Evolutionary conservation across 768 basidiomycete species (phyloP).

Genomic region (Xerocomus spinulosus): DNA sequence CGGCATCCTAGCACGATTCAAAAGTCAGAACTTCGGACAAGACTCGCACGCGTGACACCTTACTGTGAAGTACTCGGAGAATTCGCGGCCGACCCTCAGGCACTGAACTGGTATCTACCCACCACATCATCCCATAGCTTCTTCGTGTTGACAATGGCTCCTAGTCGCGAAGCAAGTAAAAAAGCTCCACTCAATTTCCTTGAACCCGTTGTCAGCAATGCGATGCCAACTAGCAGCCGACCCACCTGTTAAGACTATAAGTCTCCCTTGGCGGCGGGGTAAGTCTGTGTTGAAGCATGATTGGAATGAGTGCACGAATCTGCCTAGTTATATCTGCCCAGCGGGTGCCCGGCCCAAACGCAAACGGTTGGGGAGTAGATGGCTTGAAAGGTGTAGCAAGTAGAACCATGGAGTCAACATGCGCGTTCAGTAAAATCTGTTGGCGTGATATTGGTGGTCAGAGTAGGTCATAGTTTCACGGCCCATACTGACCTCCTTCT

Average conservation of each 20-base stretch:
- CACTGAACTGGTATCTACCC: conserved; percentile 15
- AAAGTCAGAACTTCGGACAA: background rate
- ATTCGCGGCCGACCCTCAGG: background rate
- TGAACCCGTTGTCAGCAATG: background rate
- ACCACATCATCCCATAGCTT: conserved; percentile 72
- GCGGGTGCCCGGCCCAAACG: conserved; percentile 62
- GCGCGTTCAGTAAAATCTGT: conserved; percentile 79
- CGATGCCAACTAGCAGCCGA: conserved; percentile 8
- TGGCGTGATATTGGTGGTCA: background rate
- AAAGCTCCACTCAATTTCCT: conserved; percentile 81
- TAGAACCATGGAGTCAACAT: conserved; percentile 76
- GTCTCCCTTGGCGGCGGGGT: conserved; percentile 94
- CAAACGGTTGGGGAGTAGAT: conserved; percentile 62
- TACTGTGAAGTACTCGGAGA: background rate
- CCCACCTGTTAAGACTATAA: conserved; percentile 85
- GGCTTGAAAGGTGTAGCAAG: conserved; percentile 82
- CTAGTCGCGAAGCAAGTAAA: conserved; percentile 69
- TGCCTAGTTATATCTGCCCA: conserved; percentile 72
- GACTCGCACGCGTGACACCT: background rate
- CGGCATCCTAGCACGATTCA: background rate
- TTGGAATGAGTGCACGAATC: conserved; percentile 78
- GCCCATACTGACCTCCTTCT: conserved; percentile 57
- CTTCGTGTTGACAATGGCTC: conserved; percentile 68
- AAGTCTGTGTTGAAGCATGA: conserved; percentile 84
- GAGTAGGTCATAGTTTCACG: background rate